Conservation (phyloP, 1,139 yeast species). For the Lipomyces yarrowii region DNA sequence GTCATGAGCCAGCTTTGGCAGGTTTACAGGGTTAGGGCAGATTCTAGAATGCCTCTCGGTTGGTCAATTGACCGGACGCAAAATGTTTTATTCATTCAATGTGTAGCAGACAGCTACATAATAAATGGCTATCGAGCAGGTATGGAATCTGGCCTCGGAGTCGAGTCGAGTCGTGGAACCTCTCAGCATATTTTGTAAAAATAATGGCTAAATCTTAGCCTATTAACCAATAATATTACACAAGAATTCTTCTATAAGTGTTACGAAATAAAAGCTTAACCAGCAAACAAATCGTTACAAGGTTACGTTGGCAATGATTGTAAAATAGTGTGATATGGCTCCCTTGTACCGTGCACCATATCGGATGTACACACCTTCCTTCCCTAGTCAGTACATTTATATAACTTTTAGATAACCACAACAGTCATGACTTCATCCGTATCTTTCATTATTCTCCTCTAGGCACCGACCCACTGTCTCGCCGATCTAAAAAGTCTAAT, state of each 20-base stretch:
- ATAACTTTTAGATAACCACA: neutral
- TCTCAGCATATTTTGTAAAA: neutral
- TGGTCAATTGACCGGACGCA: too few species aligned
- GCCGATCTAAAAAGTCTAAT: constrained; percentile 89
- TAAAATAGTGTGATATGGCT: neutral
- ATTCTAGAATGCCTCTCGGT: too few species aligned
- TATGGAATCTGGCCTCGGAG: too few species aligned
- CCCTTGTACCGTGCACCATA: neutral
- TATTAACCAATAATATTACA: neutral
- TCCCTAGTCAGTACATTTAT: neutral
- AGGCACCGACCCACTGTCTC: constrained; percentile 87
- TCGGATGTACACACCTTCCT: neutral
- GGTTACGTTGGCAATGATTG: neutral
- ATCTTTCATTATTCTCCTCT: constrained; percentile 46
- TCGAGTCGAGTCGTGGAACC: neutral
- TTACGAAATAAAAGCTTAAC: neutral
- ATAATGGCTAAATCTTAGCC: neutral
- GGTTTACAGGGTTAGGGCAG: too few species aligned
- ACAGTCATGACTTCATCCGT: neutral
- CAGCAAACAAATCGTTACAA: neutral
- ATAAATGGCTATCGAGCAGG: neutral
- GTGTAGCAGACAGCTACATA: neutral
- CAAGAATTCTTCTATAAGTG: neutral
- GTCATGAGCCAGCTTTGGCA: too few species aligned
- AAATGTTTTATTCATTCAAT: too few species aligned